Base-by-base conservation (phyloP, 1,284 basidiomycete genomes). In the Bjerkandera adusta region DNA sequence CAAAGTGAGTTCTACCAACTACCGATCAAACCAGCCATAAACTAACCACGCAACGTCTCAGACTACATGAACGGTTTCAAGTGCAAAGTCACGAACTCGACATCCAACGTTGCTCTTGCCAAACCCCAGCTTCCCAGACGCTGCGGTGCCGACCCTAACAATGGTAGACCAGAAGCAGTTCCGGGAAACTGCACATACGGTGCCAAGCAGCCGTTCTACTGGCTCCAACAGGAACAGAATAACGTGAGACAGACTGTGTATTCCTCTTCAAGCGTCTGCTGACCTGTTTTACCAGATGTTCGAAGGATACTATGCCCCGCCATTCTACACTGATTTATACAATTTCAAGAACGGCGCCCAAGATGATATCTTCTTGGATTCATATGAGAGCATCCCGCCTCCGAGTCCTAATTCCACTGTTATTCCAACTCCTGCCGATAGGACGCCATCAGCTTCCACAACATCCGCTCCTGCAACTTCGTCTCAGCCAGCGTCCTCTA, bases 41-140 rank as follows among this genome's bases (percentile, higher is more conserved):
- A 33, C 37, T 26, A 5, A 45, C n/a, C 18, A 15, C 25, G 5
- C 24, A 18, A 16, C n/a, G n/a, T 10, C 2, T 35, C 36, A 80
- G 78, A 78, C 58, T 89, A 86, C 68, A 88, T 89, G 82, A 85
- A 79, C 49, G 81, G 81, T n/a, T 89, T 89, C 71, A 76, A 77
- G 53, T 89, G 87, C 67, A 76, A 77, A 45, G 66, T 89, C 34
- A 82, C 81, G 0, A 73, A 73, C 27, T 67, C 80, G 1, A 73
- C 69, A 0, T 82, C 81, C 5, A 68, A 58, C 11, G 71, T 79
- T 2, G 62, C 74, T 1, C 63, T 85, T 18, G 65, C 65, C 5
- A 54, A 55, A 32, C 56, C 62, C 12, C 53, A 64, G 39, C 52
- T 66, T 12, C 50, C 64, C 16, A 59, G 62, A 29, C 63, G 64